phyloP scores from a whole-genome alignment of 176 grass and related monocot species.

The Carex parvula region DNA sequence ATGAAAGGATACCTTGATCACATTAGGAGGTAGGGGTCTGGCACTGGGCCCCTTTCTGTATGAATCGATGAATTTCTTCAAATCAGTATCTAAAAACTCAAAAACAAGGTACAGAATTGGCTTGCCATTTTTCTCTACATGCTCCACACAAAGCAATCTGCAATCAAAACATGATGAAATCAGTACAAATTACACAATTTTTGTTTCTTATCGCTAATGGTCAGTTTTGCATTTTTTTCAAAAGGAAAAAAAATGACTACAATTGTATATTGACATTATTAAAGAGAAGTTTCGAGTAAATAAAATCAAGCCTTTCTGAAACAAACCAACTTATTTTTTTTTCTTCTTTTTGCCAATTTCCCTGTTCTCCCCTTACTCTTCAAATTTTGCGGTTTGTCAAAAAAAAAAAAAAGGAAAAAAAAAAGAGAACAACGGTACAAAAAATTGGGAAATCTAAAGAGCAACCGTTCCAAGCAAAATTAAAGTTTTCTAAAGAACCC shows the following conservation, averaged over 20 bases:
- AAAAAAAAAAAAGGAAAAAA: neutral
- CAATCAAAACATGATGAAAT: neutral
- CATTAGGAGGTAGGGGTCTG: slow-evolving; percentile 40
- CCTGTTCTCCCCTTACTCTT: neutral
- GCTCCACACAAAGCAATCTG: slow-evolving; percentile 74
- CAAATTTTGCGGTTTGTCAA: neutral
- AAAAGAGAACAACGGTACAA: no score
- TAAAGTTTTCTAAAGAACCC: neutral
- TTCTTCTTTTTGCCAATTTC: neutral
- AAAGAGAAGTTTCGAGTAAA: neutral
- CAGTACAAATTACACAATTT: neutral
- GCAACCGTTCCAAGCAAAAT: neutral
- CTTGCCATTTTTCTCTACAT: slow-evolving; percentile 65
- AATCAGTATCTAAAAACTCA: slow-evolving; percentile 86
- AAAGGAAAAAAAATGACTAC: neutral
- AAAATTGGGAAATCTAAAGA: neutral
- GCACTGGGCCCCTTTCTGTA: slow-evolving; percentile 43
- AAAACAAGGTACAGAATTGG: slow-evolving; percentile 85
- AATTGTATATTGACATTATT: neutral
- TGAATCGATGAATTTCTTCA: slow-evolving; percentile 82
- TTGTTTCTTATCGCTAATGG: neutral
- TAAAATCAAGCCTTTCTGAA: neutral
- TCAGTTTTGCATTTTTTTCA: neutral
- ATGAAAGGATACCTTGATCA: slow-evolving; percentile 44
- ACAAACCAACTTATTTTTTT: neutral